Base-by-base conservation (phyloP, 148 eudicot genomes). In the Rhododendron vialii region DNA sequence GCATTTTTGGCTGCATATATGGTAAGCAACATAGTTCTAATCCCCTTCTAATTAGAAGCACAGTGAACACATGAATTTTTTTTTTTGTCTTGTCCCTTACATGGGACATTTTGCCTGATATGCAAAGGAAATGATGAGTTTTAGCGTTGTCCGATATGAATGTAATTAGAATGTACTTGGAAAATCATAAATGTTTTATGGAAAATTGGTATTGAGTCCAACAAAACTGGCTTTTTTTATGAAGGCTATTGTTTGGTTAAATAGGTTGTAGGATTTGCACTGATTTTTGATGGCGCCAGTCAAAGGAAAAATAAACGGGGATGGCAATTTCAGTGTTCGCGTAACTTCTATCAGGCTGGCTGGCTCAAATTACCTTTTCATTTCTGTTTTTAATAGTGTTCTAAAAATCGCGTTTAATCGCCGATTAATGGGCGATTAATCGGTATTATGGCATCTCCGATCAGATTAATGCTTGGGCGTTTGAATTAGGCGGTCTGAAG, bases 1-100 rank as follows among this genome's bases (percentile, higher is more conserved):
- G 99, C 92, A 96, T 96, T 84, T 96, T 96, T 89, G 94, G 96
- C 81, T 96, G 96, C 90, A 94, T 96, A 82, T 96, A 94, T 89
- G 99, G 99, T 96, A 89, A 65, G 83, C 22, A 50, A 71, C 38
- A 33, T 75, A 3, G 24, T 53, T 51, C 12, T 43, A 67, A 15
- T 30, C 48, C 35, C 28, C 48, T 80, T 53, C n/a, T 63, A 53
- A 22, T 51, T 84, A 28, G 9, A 43, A 26, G 1, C 35, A 17
- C 50, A 26, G 18, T 11, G 43, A 65, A 83, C 50, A 74, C 35
- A 47, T 48, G 57, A 67, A 0, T 57, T 59, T 57, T 57, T 53
- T 3, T 55, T 51, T 83, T 83, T 53, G 5, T 26, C 33, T 12
- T 4, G 61, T 18, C 22, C 33, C 71, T 17, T 57, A 2, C 3